Base-by-base conservation (phyloP, 768 basidiomycete species). In the Serendipita indica region DNA sequence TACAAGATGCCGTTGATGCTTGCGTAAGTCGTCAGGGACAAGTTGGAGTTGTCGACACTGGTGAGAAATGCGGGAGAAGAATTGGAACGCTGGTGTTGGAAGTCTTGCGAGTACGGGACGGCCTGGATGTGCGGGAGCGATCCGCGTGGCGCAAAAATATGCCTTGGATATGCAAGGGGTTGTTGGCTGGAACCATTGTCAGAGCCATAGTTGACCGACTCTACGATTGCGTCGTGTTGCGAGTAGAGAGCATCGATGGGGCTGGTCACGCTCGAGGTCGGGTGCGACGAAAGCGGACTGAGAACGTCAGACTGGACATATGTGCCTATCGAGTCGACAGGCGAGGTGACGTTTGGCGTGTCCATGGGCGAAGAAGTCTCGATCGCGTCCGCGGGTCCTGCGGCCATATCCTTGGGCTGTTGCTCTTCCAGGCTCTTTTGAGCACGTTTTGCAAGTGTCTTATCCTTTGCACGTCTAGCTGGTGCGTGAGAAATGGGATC, bases 401-500 rank as follows among this genome's bases (percentile, higher is more conserved):
- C 12, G 16, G 56, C 39, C 22, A 22, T 57, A 32, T 35, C 39
- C 34, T 27, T 46, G 27, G 32, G 39, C 45, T 59, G 39, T 20
- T 14, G 54, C 10, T 49, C 35, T 3, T 37, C 39, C 14, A 20
- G 22, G 12, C n/a, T 46, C 43, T 33, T 49, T 41, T 57, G 57
- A 39, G 56, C 71, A 70, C 81, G 84, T 66, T 72, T 75, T 49
- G 73, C 78, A 72, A 74, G 65, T 67, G 74, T 79, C 69, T 91
- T 91, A 69, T 87, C 86, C 70, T 91, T 91, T 57, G 89, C 89
- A 59, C 89, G 84, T 59, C 86, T 86, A 68, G 30, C 34, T 63
- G 39, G 43, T 3, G 60, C 49, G 41, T 58, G 57, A n/a, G 59
- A 45, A 63, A n/a, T 5, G 14, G 61, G 18, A 20, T 43, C 41